Base-by-base conservation (phyloP, 441 rosid genomes). In the Rhodomyrtus psidioides region DNA sequence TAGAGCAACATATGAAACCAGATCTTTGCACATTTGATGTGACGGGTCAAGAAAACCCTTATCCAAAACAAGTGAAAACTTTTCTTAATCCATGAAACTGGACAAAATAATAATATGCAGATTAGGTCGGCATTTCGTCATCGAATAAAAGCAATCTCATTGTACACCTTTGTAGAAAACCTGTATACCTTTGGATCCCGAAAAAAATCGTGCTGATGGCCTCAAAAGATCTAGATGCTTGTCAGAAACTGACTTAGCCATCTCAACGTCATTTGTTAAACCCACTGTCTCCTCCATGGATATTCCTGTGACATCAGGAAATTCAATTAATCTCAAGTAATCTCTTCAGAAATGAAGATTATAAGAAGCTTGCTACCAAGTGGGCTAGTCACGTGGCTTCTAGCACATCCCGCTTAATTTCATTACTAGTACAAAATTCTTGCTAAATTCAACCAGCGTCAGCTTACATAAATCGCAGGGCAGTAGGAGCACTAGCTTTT, bases 201-300 rank as follows among this genome's bases (percentile, higher is more conserved):
- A 88, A 93, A 85, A 86, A 88, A 88, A 91, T 85, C 95, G 94
- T 85, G 93, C 93, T 81, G 95, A 90, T 55, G 97, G 97, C 91
- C 98, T 94, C 85, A 94, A 88, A 86, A 93, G 95, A 93, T 93
- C 95, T 65, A 89, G 85, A 91, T 93, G 94, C 88, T 93, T 97
- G 84, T 94, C 96, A 81, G 92, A 89, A 34, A 60, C 84, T 49
- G 97, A 87, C 89, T 91, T 94, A 24, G 90, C 92, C 90, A 95
- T 55, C 89, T 93, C 97, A 30, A 91, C 84, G 59, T 90, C 93
- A 82, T 87, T 92, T 62, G 90, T 89, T 58, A 91, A 85, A 87
- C 83, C 87, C 62, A 86, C 91, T n/a, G 81, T 86, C 76, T 91
- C 92, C 83, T 88, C 91, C 53, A 85, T 62, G 53, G 87, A 65